Evolutionary conservation across 2,329 filamentous ascomycete genomes (phyloP).

Genomic region (Cyphellophora attinorum): DNA sequence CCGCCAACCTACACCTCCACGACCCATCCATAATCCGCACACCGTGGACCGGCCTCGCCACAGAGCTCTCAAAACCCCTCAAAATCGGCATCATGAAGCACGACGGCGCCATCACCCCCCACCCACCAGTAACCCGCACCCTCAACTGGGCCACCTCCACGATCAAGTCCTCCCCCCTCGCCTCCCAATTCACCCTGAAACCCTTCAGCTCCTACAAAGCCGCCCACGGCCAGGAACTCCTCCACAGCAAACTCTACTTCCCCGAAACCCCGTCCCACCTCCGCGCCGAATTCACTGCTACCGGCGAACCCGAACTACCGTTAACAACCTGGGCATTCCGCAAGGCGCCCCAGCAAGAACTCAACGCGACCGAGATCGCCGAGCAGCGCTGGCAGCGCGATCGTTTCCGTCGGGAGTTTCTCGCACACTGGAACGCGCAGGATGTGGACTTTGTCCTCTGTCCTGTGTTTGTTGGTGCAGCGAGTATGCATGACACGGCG

Average conservation of each 20-base stretch:
- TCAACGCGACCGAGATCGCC: slow-evolving; percentile 14
- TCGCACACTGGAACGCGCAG: slow-evolving; percentile 7
- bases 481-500: slow-evolving; percentile 44
- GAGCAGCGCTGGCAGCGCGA: slow-evolving; percentile 20
- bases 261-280: slow-evolving; percentile 4
- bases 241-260: slow-evolving; percentile 8
- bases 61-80: slow-evolving; percentile 22
- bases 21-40: slow-evolving; percentile 43
- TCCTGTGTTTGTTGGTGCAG: slow-evolving; percentile 47
- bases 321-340: slow-evolving; percentile 4
- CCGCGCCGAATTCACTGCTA: slow-evolving; percentile 5
- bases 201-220: slow-evolving; percentile 22
- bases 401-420: slow-evolving; percentile 7
- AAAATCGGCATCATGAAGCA: slow-evolving; percentile 55
- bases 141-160: slow-evolving; percentile 31
- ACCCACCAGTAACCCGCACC: slow-evolving; percentile 50
- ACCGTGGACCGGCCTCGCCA: slow-evolving; percentile 33
- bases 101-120: slow-evolving; percentile 55
- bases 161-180: slow-evolving; percentile 20
- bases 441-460: slow-evolving; percentile 49
- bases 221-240: slow-evolving; percentile 5
- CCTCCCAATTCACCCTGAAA: slow-evolving; percentile 36
- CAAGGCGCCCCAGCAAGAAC: slow-evolving; percentile 8
- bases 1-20: slow-evolving; percentile 40
- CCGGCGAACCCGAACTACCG: slow-evolving; percentile 8